Base-by-base conservation (phyloP, 2,329 filamentous ascomycete species). In the Colletotrichum magnum region DNA sequence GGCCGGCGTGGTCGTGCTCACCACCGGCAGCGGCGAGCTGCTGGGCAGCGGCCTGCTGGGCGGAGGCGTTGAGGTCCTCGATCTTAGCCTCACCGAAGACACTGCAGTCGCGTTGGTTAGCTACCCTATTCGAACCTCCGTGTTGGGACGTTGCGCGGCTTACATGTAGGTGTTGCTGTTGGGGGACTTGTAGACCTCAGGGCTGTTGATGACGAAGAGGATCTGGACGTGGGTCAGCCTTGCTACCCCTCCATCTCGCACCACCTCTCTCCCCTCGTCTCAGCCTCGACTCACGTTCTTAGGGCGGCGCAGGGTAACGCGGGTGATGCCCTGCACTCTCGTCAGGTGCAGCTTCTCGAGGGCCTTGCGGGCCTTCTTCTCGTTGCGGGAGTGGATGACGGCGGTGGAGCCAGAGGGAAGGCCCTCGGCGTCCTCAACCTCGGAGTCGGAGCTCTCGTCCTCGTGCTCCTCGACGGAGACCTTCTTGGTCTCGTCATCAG, bases 71-170 rank as follows among this genome's bases (percentile, higher is more conserved):
- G 79, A 98, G 89, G 85, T 99, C 97, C 90, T 99, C 96, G 75
- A 99, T 98, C 93, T 99, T 99, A 81, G 97, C 96, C 89, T 99
- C 97, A 84, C 96, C 96, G 82, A 99, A 99, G 85, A 98, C 97
- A 86, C 95, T 98, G 77, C 68, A 52, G 28, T 51, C 71, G 36
- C 43, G 39, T 48, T 61, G 26, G 32, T 71, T 26, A 62, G 51
- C 16, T 43, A 16, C 12, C 24, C 5, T 21, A 10, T 15, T 36
- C 9, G 32, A 9, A 36, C n/a, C n/a, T n/a, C n/a, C n/a, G 39
- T 28, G 26, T 24, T 2, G 21, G 16, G 60, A 39, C 26, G 15
- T 12, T n/a, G 41, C 15, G 15, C 12, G 32, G 83, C 94, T 90
- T 86, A 98, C 95, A 99, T 99, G 90, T 95, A 99, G 82, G 95